Base-by-base conservation (phyloP, 225 moss, liverwort and hornwort genomes). In the Marchantia polymorpha region DNA sequence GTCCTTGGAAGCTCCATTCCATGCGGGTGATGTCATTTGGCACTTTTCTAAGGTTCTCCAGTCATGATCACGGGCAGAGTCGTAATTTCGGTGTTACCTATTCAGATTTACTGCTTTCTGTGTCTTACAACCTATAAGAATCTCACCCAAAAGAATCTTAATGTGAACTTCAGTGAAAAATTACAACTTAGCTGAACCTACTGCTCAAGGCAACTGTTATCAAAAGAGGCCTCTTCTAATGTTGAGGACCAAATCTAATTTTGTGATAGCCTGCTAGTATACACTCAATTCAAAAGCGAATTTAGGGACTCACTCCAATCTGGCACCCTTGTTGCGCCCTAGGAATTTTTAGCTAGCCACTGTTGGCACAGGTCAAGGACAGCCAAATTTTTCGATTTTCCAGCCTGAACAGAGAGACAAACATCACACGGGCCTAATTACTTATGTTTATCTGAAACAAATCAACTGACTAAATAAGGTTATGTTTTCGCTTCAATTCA, bases 301-400 rank as follows among this genome's bases (percentile, higher is more conserved):
- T 8, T 26, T 50, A 2, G 48, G 63, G 22, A 7, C 50, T 78
- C 19, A 26, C 61, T n/a, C 39, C 10, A 79, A 79, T 48, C 16
- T 17, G 56, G 10, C 12, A 51, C 14, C 20, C 59, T n/a, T 73
- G 9, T 47, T 23, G 26, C 27, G 20, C 9, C 23, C 72, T 73
- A 80, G 25, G 65, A n/a, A 67, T 76, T 68, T 63, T 76, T 56
- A 8, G 66, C 67, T 13, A 82, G 69, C 81, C 81, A 82, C 31
- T 82, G 81, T 25, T 59, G 59, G 81, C 76, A 76, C 56, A 76
- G 22, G 0, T 76, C 76, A 63, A 69, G 69, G 19, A 82, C 81
- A 15, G 76, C 47, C 12, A 16, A 7, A 23, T 29, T 30, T 12
- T 47, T 26, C 52, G 66, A 29, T 65, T 68, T 19, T 54, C 76